Conservation (phyloP, 768 basidiomycete species). For the Boletus coccyginus region DNA sequence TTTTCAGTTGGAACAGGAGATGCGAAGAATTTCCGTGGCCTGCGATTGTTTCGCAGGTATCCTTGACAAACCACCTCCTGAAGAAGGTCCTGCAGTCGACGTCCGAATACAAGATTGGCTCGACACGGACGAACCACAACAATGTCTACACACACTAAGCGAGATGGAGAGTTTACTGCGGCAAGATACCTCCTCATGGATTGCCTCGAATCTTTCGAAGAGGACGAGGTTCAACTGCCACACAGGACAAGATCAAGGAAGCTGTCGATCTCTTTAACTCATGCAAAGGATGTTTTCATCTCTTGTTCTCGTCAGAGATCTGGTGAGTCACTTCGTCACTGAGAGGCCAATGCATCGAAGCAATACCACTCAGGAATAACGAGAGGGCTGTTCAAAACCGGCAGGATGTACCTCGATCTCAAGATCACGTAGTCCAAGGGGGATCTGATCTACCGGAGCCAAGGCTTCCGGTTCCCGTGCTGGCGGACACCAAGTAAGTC, state of each 20-base stretch:
- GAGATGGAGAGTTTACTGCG: background rate
- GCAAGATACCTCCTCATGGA: background rate
- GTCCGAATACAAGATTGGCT: conserved; percentile 6
- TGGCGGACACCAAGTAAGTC: background rate
- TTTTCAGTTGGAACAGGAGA: conserved; percentile 4
- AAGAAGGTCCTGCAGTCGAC: background rate
- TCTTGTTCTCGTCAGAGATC: background rate
- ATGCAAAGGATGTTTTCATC: background rate
- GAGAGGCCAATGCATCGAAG: background rate
- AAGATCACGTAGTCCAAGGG: background rate
- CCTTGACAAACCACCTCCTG: background rate
- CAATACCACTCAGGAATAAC: background rate
- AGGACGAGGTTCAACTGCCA: background rate
- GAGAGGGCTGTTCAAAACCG: background rate
- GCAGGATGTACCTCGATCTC: background rate
- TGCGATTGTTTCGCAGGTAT: background rate
- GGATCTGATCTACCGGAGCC: no score
- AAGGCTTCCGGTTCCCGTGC: no score
- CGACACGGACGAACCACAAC: background rate
- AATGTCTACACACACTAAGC: background rate
- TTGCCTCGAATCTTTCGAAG: background rate
- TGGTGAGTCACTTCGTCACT: background rate
- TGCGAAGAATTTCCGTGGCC: conserved; percentile 5
- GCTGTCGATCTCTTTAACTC: background rate
- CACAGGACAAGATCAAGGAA: background rate